phyloP scores from a whole-genome alignment of 306 rosid species.

The Geum urbanum region DNA sequence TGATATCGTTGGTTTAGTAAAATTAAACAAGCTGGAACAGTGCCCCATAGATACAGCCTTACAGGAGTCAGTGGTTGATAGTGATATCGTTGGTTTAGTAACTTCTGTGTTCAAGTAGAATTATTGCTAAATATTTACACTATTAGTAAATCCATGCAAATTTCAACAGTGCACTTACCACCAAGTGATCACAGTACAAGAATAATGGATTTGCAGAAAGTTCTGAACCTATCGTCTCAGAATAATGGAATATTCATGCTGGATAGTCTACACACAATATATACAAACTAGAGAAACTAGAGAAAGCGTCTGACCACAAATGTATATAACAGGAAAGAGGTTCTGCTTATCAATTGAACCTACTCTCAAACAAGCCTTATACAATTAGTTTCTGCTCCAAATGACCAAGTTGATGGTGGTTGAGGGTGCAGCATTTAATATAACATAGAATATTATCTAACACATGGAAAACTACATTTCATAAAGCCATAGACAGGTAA shows the following conservation, averaged over 20 bases:
- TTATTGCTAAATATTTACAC: neutral
- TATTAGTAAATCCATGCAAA: neutral
- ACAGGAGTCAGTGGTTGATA: too few relatives aligned
- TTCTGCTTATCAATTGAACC: neutral
- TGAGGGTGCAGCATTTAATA: neutral
- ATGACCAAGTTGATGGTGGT: neutral
- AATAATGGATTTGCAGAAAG: neutral
- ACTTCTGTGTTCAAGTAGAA: neutral
- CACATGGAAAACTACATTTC: neutral
- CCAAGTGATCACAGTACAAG: neutral
- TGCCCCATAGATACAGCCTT: neutral
- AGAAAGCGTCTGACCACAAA: constrained; percentile 29
- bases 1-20: too few relatives aligned
- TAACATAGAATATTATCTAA: neutral
- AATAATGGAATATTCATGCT: constrained; percentile 4
- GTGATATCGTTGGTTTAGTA: neutral
- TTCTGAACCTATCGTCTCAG: too few relatives aligned
- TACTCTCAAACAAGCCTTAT: neutral
- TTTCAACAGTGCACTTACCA: neutral
- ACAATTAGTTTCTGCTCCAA: neutral
- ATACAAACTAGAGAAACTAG: constrained; percentile 14
- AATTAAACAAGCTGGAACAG: too few relatives aligned
- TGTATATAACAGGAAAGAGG: neutral
- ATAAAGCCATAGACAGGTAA: neutral
- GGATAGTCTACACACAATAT: neutral